Conservation (phyloP, 208 protist genomes). For the Trypanosoma avium region DNA sequence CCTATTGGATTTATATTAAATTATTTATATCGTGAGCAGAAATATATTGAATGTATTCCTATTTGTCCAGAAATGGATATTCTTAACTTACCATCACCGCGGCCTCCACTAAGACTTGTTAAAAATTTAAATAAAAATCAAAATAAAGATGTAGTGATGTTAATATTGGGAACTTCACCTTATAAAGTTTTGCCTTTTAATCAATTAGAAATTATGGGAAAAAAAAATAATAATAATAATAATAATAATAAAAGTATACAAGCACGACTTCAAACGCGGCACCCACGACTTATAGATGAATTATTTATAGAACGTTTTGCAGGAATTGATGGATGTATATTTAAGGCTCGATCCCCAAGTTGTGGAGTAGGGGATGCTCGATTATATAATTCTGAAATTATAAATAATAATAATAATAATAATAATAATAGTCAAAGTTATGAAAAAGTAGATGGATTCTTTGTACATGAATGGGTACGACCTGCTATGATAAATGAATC, state of each 20-base stretch:
- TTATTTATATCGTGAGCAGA: slow-evolving; percentile 34
- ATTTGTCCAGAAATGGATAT: slow-evolving; percentile 81
- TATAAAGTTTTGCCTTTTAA: too few species aligned
- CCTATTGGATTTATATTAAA: slow-evolving; percentile 48
- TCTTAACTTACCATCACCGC: slow-evolving; percentile 56
- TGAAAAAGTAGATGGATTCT: slow-evolving; percentile 60
- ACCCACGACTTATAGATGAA: slow-evolving; percentile 18
- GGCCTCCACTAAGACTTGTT: slow-evolving; percentile 53
- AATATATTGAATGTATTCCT: slow-evolving; percentile 45
- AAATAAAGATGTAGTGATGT: too few species aligned
- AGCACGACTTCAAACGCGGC: slow-evolving; percentile 1
- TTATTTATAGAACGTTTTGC: not conserved
- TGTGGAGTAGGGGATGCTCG: slow-evolving; percentile 79
- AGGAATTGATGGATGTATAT: slow-evolving; percentile 58
- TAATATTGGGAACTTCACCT: too few species aligned
- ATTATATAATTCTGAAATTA: slow-evolving; percentile 36
- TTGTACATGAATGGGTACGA: slow-evolving; percentile 43
- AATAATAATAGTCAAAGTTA: slow-evolving; percentile 24
- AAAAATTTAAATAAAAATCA: too few species aligned
- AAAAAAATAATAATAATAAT: not conserved
- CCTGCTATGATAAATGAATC: too few species aligned
- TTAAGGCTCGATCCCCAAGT: slow-evolving; percentile 80
- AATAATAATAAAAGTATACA: not conserved
- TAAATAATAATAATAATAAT: too few species aligned
- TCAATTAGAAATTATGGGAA: not conserved